Evolutionary conservation across 345 rosid species (phyloP), one percentile per base, ranked within the genome.

Genomic region (Lagerstroemia speciosa): DNA sequence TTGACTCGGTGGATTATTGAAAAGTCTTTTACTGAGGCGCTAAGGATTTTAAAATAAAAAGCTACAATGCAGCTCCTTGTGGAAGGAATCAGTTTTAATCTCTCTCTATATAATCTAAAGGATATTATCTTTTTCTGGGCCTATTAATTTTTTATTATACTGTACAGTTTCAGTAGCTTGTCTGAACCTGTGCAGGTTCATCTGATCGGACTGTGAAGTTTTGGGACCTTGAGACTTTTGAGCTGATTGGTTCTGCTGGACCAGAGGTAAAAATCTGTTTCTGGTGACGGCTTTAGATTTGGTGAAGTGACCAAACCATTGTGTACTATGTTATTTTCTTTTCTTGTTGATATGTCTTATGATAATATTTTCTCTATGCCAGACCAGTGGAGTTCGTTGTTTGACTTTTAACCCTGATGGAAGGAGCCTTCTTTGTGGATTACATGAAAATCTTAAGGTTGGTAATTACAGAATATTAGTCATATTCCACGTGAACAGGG

Each of bases 151-250:
- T 24, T 60, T 33, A 2, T 9, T 61, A 22, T 27, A 26, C 61
- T 55, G 29, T 55, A 19, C 19, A 1, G 32, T 30, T 27, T 27
- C 19, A 58, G 32, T 58, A 14, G 29, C n/a, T 27, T 37, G 62
- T 30, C 17, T 62, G 61, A 36, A 5, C 43, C 64, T 80, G 50
- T 63, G 40, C 77, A 91, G 98, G 99, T 81, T 95, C 99, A 71
- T 88, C 98, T 77, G 99, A 95, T 73, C 84, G 92, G 78, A 95
- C 99, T 36, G 94, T 95, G 32, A 95, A 92, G 78, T 95, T 88
- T 71, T 95, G 96, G 98, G 99, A 95, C 83, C 98, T 95, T 53
- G 98, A 92, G 80, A 89, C 98, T 63, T 95, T 95, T 78, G 99
- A 95, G 81, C 85, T 90, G 31, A 92, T 92, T 74, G 97, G 92